Base-by-base conservation (phyloP, 208 protist species). In the Acanthamoeba healyi region DNA sequence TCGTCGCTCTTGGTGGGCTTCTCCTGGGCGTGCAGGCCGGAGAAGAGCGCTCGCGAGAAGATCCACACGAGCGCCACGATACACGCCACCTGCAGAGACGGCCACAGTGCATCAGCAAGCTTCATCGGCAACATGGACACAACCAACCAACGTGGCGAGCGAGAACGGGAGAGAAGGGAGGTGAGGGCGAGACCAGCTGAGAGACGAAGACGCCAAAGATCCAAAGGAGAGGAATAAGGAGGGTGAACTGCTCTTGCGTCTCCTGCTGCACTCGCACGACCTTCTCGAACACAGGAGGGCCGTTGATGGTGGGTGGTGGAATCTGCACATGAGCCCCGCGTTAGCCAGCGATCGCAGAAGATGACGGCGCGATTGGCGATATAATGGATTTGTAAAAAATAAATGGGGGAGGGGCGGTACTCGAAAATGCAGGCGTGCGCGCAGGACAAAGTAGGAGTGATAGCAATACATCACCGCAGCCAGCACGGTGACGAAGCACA, bases 241-340 rank as follows among this genome's bases (percentile, higher is more conserved):
- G 70, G 14, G 70, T 79, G 70, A 79, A 79, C 70, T 79, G 70
- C 38, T 79, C 70, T n/a, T 79, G 70, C 70, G 70, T 79, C 32
- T 79, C 70, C 26, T 79, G 70, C 32, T 79, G 70, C 24, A 79
- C 70, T 42, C 70, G 70, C 29, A 79, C 70, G 4, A 79, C 70
- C 70, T 79, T 79, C 36, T 79, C 70, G 38, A 79, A 79, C 12
- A 79, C 70, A 42, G 70, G 36, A 7, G 70, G 70, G 12, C 70
- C 70, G 42, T 38, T 79, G 29, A 79, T 79, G 12, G 70, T 79
- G 24, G 70, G 70, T n/a, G 70, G 70, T n/a, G 70, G 70, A 10
- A 79, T 79, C 70, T 79, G 22, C 22, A 70, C 61, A 26, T 26
- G 61, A n/a, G 49, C 49, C 19, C 9, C 7, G 61, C 29, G n/a